Conservation (phyloP, 441 rosid genomes). For the Bruguiera hainesii region DNA sequence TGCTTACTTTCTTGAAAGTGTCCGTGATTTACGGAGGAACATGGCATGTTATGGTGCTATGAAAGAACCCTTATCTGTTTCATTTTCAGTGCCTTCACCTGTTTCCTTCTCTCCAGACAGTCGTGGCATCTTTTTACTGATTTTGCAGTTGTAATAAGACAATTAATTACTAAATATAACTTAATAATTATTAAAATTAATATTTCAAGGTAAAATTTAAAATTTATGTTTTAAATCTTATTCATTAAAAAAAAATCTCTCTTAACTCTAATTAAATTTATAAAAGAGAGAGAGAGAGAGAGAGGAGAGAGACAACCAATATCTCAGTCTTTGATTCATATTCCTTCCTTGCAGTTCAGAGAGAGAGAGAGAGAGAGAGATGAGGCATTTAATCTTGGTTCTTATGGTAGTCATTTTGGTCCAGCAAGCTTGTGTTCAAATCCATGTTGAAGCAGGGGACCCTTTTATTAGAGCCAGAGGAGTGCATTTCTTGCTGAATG, state of each 20-base stretch:
- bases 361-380: slow-evolving; percentile 17
- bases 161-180: too few relatives aligned
- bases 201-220: too few relatives aligned
- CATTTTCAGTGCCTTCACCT: background rate
- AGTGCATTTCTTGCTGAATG: slow-evolving; percentile 63
- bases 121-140: background rate
- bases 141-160: slow-evolving; percentile 2
- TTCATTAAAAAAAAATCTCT: too few relatives aligned
- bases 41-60: background rate
- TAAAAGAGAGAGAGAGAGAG: too few relatives aligned
- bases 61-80: background rate
- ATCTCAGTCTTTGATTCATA: background rate
- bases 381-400: slow-evolving; percentile 36
- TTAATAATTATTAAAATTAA: too few relatives aligned
- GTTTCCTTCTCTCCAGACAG: background rate
- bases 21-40: background rate
- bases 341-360: background rate
- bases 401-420: slow-evolving; percentile 29
- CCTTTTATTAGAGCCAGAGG: slow-evolving; percentile 67
- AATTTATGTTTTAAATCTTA: too few relatives aligned
- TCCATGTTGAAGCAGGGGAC: slow-evolving; percentile 37
- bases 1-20: slow-evolving; percentile 9
- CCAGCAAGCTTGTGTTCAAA: slow-evolving; percentile 19
- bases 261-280: too few relatives aligned
- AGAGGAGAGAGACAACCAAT: slow-evolving; percentile 15